Evolutionary conservation across 1,284 basidiomycete species (phyloP).

Genomic region (Rhodofomes roseus): DNA sequence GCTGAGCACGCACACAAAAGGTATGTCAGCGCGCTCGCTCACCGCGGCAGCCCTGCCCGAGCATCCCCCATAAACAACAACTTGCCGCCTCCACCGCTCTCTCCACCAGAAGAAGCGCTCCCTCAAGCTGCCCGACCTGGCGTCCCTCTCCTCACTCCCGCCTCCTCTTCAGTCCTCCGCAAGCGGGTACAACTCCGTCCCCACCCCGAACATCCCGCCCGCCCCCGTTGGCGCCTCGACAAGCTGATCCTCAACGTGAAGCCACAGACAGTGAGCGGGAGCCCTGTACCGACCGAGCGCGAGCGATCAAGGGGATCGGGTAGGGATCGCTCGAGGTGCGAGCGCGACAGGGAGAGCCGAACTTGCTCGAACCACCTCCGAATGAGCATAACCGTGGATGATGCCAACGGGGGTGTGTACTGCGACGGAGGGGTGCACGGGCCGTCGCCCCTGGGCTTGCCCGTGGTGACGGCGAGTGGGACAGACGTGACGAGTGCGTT

Average conservation of each 20-base stretch:
- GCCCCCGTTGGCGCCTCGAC: slow-evolving; percentile 89
- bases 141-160: slow-evolving; percentile 51
- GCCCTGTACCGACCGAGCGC: slow-evolving; percentile 12
- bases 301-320: slow-evolving; percentile 17
- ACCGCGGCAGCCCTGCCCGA: slow-evolving; percentile 25
- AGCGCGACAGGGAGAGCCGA: slow-evolving; percentile 20
- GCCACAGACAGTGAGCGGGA: slow-evolving; percentile 20
- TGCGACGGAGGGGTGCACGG: slow-evolving; percentile 6
- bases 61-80: slow-evolving; percentile 18
- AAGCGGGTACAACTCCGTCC: slow-evolving; percentile 27
- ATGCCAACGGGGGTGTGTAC: not conserved
- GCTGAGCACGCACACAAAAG: no score
- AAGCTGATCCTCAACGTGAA: slow-evolving; percentile 86
- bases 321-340: slow-evolving; percentile 10
- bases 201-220: slow-evolving; percentile 74
- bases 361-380: slow-evolving; percentile 20
- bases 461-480: slow-evolving; percentile 41
- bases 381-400: slow-evolving; percentile 21
- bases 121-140: slow-evolving; percentile 75
- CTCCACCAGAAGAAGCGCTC: slow-evolving; percentile 68
- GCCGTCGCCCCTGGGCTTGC: slow-evolving; percentile 25
- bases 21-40: no score
- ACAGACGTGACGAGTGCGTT: slow-evolving; percentile 33
- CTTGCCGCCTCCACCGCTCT: slow-evolving; percentile 44
- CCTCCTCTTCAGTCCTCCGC: slow-evolving; percentile 28